phyloP scores from a whole-genome alignment of 1,139 yeast genomes.

The Hansenula lynferdii region DNA sequence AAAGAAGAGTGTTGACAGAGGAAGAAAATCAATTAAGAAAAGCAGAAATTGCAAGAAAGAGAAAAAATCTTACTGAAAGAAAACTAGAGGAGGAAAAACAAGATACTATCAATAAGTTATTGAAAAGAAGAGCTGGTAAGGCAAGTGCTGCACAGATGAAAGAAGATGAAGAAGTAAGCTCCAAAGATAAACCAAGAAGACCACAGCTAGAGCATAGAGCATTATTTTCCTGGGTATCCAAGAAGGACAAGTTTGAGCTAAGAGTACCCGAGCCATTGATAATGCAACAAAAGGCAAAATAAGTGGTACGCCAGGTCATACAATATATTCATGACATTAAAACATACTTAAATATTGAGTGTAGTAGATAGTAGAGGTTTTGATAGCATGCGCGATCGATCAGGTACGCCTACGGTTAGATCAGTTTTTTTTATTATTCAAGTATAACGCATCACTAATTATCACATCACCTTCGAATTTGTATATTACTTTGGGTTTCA shows the following conservation, averaged over 20 bases:
- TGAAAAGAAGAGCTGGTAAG: slow-evolving; percentile 76
- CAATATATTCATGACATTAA: too few species aligned
- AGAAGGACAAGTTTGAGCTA: slow-evolving; percentile 23
- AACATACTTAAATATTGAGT: too few species aligned
- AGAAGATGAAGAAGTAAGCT: slow-evolving; percentile 29
- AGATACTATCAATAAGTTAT: slow-evolving; percentile 80
- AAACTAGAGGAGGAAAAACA: slow-evolving; percentile 88
- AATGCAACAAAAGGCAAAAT: background rate
- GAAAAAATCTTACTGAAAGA: slow-evolving; percentile 81
- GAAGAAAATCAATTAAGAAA: slow-evolving; percentile 80
- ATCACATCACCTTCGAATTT: too few species aligned
- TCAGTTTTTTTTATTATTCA: too few species aligned
- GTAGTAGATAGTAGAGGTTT: too few species aligned
- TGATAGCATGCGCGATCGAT: too few species aligned
- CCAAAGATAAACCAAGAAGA: slow-evolving; percentile 32
- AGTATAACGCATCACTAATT: too few species aligned
- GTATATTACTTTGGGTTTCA: too few species aligned
- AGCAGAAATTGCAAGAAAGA: slow-evolving; percentile 84
- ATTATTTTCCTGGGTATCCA: slow-evolving; percentile 37
- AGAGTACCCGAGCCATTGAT: slow-evolving; percentile 17
- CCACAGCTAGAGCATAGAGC: slow-evolving; percentile 42
- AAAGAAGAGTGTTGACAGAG: slow-evolving; percentile 59
- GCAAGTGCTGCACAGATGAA: slow-evolving; percentile 38
- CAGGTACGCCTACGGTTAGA: too few species aligned
- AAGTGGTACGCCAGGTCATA: too few species aligned